Conservation (phyloP, 306 rosid genomes). For the Dalbergia oliveri region DNA sequence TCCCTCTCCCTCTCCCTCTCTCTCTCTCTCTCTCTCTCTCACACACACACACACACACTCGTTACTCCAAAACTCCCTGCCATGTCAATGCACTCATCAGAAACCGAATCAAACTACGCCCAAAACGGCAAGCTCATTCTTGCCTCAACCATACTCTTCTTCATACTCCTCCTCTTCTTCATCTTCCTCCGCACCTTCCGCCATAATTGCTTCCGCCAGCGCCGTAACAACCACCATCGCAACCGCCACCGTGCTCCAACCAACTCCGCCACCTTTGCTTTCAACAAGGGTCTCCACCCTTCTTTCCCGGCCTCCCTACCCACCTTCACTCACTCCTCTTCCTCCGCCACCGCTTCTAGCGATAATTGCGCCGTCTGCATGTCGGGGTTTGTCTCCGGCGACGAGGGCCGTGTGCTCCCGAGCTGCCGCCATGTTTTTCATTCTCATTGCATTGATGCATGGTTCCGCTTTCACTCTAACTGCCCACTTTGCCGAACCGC, state of each 20-base stretch:
- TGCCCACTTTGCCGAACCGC: conserved; percentile 60
- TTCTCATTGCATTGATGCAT: conserved; percentile 51
- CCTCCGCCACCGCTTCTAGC: conserved; percentile 19
- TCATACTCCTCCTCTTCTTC: conserved; percentile 33
- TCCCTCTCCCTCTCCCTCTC: not conserved
- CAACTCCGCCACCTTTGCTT: not conserved
- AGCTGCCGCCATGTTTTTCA: conserved; percentile 60
- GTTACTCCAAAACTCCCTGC: too few species aligned
- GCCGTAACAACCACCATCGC: not conserved
- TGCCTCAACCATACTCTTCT: conserved; percentile 48
- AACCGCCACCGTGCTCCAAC: not conserved
- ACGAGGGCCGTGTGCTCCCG: conserved; percentile 50
- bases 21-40: not conserved
- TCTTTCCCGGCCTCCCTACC: conserved; percentile 49
- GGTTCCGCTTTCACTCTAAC: conserved; percentile 56
- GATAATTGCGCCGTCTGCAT: conserved; percentile 54
- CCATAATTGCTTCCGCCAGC: conserved; percentile 14
- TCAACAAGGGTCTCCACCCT: conserved; percentile 40
- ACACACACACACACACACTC: not conserved
- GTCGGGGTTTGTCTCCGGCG: conserved; percentile 50
- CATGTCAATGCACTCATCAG: conserved; percentile 12
- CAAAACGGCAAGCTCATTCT: conserved; percentile 59
- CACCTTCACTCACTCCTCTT: conserved; percentile 41
- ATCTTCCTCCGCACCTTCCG: conserved; percentile 50
- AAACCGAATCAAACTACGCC: conserved; percentile 40